Evolutionary conservation across 306 rosid species (phyloP), one percentile per base, ranked within the genome.

Genomic region (Arachis hypogaea): DNA sequence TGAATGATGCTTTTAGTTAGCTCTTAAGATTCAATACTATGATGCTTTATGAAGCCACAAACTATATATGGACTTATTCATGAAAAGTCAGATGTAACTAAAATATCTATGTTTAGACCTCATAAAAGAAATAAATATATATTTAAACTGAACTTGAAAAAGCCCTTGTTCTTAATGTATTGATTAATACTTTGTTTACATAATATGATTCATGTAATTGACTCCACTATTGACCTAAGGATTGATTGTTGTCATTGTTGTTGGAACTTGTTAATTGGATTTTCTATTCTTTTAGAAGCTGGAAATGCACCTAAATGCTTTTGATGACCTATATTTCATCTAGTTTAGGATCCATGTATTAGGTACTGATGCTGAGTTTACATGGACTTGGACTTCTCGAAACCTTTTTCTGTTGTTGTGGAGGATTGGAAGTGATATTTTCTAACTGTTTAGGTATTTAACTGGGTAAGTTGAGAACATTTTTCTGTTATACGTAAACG

Each of bases 41-140:
- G 16, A n/a, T 8, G 47, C 12, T 64, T 63, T 54, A 43, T 30
- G 38, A 64, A 74, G 57, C 65, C 9, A n/a, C 44, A 72, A 65
- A 60, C 7, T 9, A 47, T 64, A 47, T 38, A 3, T 7, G 50
- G 71, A 28, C 44, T 41, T 12, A 33, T 22, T 41, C 43, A 46
- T 65, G 6, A 6, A 42, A 56, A 18, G 56, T 41, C n/a, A 7
- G 43, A 12, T 74, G 42, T 18, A 40, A 42, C 14, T 22, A 51
- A 43, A 43, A 43, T 43, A 43, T 43, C 46, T 43, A 43, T 43
- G 7, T 43, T 43, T 33, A 33, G 4, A 33, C 38, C 38, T 33
- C 38, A 33, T 33, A 33, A 33, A 33, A 33, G 28, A 22, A 22
- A 22, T 22, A 33, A 33, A 43, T 43, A 6, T 43, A 43, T 43